Evolutionary conservation across 2,329 filamentous ascomycete species (phyloP).

Genomic region (Trichoderma guizhouense): DNA sequence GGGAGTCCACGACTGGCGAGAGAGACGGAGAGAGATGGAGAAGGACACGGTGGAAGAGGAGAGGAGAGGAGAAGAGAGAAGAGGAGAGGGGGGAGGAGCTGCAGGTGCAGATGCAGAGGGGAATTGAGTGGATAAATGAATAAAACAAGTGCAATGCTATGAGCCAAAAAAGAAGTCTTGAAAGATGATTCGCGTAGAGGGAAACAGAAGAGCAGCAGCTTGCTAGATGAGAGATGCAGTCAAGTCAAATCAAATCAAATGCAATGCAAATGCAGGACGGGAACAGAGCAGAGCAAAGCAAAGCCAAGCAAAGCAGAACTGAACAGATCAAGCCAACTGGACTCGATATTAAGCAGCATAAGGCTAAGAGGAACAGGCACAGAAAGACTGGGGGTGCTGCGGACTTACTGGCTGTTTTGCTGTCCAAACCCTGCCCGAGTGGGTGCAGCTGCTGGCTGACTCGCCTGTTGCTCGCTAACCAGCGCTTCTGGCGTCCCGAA

Average conservation of each 20-base stretch:
- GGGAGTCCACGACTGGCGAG: conserved; percentile 4
- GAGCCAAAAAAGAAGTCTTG: neutral
- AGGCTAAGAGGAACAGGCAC: conserved; percentile 7
- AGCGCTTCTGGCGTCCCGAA: neutral
- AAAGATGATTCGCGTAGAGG: neutral
- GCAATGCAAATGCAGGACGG: neutral
- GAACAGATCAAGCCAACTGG: conserved; percentile 10
- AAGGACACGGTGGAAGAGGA: neutral
- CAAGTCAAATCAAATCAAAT: neutral
- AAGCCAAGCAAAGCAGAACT: too few species aligned
- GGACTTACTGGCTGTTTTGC: conserved; percentile 13
- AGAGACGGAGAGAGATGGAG: conserved; percentile 16
- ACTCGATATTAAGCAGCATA: conserved; percentile 16
- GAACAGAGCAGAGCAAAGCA: too few species aligned
- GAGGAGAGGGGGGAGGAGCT: neutral
- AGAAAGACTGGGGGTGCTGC: conserved; percentile 11
- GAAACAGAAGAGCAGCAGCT: neutral
- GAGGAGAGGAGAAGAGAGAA: neutral
- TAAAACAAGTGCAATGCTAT: neutral
- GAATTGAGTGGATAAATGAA: neutral
- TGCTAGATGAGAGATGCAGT: neutral
- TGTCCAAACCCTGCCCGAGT: conserved; percentile 10
- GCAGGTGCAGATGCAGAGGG: neutral
- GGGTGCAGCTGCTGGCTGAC: conserved; percentile 15
- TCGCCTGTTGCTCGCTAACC: conserved; percentile 15